Evolutionary conservation across 371 early-diverging fungal species (phyloP), one percentile per base, ranked within the genome.

Genomic region (Rhizopus sp.): DNA sequence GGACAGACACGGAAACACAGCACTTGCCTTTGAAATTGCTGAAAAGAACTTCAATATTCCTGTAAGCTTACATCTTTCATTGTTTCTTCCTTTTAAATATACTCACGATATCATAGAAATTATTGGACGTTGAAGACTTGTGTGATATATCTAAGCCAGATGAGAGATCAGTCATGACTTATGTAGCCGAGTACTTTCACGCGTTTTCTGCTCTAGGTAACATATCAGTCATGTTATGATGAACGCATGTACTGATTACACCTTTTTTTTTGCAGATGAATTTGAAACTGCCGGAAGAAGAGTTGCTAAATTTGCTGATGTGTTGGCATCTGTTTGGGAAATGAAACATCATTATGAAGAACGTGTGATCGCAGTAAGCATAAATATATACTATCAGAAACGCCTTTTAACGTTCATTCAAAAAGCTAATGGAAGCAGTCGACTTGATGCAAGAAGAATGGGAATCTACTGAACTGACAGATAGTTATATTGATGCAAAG

Each of bases 181-280:
- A 99, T 68, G 95, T 99, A 10, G 96, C 98, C 7, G 93, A 96
- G 73, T 99, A 98, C 70, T 99, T 96, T 82, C 98, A 97, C 68
- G 96, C 97, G 7, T 97, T 97, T 60, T 91, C 94, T 12, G 88
- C 89, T 23, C 82, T 89, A 32, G 92, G 90, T 76, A 69, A 50
- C 41, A 42, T 12, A 15, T 7, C 2, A 17, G 23, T 12, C 34
- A 15, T 10, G 10, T 2, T 12, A 35, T 8, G 15, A 30, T 10
- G 10, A 1, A 29, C 0, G 48, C 48, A 1, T 57, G 17, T 38
- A 12, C 53, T 17, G 10, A 4, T 4, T 8, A 0, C 4, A 41
- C 7, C 13, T 4, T 37, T n/a, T 33, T n/a, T 53, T 39, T 3
- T 41, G 13, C 49, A 83, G 87, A 88, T 64, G 94, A 91, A 66